Evolutionary conservation across 2,329 filamentous ascomycete species (phyloP), one percentile per base, ranked within the genome.

Genomic region (Aspergillus terreus): DNA sequence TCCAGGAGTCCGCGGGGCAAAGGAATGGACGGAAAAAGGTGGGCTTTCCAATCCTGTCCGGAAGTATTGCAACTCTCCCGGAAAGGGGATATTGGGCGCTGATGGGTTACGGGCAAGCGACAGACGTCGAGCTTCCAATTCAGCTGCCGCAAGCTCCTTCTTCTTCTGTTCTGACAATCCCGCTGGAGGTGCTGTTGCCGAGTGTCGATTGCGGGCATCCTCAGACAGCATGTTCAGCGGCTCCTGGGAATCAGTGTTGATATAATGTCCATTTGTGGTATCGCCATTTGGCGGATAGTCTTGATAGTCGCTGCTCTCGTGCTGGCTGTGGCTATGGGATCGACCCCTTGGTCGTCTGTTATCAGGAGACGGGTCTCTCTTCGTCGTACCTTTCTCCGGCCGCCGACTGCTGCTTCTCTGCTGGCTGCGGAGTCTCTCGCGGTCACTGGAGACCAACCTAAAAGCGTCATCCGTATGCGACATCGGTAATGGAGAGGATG

Each of bases 111-210:
- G 82, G 17, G 88, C 90, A 23, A 95, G 78, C 12, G 92, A 96
- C 64, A 88, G 83, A 52, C 92, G 85, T 25, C 92, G 84, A 63
- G 94, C 89, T 70, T 96, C 92, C 1, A 97, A 81, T 70, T 96
- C 92, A 44, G 87, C 85, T 6, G 91, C 90, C 9, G 88, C 88
- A 45, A 84, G 77, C 58, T 90, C 87, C 71, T 86, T 89, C 71
- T 86, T 87, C 44, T 83, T 81, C 44, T 82, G 76, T 54, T 88
- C 84, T 32, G 83, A 78, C 78, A 84, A 60, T 80, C 57, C 63
- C 25, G 61, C 52, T 3, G 63, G 55, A 14, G 59, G 61, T 11
- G 60, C 51, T 9, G 55, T 63, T 21, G 59, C 57, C 11, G 56
- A 62, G 6, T 58, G 55, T 7, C 55, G 32, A 6, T 63, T 63